Evolutionary conservation across 2,329 filamentous ascomycete species (phyloP), one percentile per base, ranked within the genome.

Genomic region (Ilyonectria robusta): DNA sequence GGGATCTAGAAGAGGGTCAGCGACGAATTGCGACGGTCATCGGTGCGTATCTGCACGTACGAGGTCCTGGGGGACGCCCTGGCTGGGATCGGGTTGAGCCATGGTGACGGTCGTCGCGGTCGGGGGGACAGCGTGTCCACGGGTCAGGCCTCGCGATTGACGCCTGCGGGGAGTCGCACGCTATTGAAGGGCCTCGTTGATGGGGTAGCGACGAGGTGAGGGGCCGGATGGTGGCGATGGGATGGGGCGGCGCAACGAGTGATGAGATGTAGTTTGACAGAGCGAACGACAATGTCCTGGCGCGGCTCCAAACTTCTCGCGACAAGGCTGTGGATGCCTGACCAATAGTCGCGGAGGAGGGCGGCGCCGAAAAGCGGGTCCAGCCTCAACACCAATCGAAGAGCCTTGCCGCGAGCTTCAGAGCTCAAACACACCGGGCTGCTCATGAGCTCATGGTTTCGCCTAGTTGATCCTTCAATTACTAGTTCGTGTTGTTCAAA

Each of bases 1-100:
- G 91, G 92, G 78, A 97, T 89, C 93, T 96, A 78, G 19, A 37
- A 33, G 11, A 46, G 9, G 48, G 66, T 78, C 33, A 79, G 72
- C 61, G 51, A 57, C 29, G 35, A 55, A 51, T 46, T 59, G 61
- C 61, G 51, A 65, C 47, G 33, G 15, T 2, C 26, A 19, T 19
- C 23, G n/a, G 54, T 56, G 51, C 57, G 59, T 46, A 46, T 50
- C 37, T 17, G 51, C 37, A 73, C 82, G 62, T 76, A 84, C 82
- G 65, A 84, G 77, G 71, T 84, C 82, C 78, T 79, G 79, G 31
- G 82, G 80, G 71, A 84, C 81, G 72, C 79, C 81, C 73, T 80
- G 77, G 71, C 82, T 83, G 53, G 82, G 82, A 70, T 84, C 82
- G 55, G 76, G 76, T 75, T 81, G 80, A 74, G 81, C 80, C 81